A percentile compares a stretch with the other conserved stretches of the same genome.
phyloP scores from a whole-genome alignment of 2,329 filamentous ascomycete genomes.

The Talaromyces sp. region DNA sequence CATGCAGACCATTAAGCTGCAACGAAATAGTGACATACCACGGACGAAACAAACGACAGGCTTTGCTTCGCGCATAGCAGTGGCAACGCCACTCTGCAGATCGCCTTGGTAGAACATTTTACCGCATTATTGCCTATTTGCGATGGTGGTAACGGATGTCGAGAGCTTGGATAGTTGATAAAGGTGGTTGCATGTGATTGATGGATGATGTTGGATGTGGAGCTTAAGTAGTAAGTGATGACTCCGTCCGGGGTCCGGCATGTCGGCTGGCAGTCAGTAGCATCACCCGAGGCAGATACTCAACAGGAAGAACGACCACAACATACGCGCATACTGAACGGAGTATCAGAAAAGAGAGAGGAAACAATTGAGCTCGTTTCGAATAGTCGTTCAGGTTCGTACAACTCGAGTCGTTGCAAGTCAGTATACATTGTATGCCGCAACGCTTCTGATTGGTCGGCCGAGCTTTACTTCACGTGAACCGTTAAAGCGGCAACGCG shows the following conservation, averaged over 20 bases:
- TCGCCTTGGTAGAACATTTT: slow-evolving; percentile 78
- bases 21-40: slow-evolving; percentile 48
- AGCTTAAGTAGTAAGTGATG: background rate
- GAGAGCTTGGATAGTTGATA: background rate
- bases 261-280: background rate
- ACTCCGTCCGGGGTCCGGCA: background rate
- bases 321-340: too few species aligned
- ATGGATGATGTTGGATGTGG: slow-evolving; percentile 1
- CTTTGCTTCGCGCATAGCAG: slow-evolving; percentile 70
- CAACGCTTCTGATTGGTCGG: background rate
- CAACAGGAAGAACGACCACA: background rate
- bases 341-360: too few species aligned
- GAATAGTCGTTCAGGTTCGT: too few species aligned
- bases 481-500: background rate
- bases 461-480: background rate
- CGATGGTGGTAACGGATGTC: background rate
- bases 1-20: slow-evolving; percentile 19
- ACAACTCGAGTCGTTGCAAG: too few species aligned
- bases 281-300: background rate
- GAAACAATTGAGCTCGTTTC: too few species aligned
- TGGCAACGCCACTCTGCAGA: slow-evolving; percentile 73
- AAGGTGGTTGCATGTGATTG: background rate
- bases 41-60: slow-evolving; percentile 80
- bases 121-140: slow-evolving; percentile 11
- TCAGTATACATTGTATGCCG: too few species aligned